These are phyloP conservation scores for Posidonia australis DNA, from an alignment of 106 monocot species.

Conservation along the genomic window DNA sequence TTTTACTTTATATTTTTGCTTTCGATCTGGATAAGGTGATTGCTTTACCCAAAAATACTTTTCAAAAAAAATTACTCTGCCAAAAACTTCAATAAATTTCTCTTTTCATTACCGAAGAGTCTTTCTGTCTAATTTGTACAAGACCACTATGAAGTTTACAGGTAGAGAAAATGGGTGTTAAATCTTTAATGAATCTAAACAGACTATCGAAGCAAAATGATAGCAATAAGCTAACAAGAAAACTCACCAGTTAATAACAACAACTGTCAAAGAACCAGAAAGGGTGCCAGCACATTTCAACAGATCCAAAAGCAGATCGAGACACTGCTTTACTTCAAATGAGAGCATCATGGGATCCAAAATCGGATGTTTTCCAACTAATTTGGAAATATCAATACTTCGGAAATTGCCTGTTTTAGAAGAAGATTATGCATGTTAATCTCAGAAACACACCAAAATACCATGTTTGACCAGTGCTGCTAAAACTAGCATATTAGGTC, in stretches of 20 bases:
- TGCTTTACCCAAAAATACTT: too few relatives aligned
- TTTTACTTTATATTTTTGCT: too few relatives aligned
- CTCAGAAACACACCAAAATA: neutral
- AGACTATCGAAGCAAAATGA: too few relatives aligned
- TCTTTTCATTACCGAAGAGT: too few relatives aligned
- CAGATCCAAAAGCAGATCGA: constrained; percentile 53
- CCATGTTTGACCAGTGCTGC: neutral
- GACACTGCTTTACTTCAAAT: constrained; percentile 42
- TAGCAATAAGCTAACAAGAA: neutral
- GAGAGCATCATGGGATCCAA: constrained; percentile 36
- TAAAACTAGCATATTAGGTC: neutral
- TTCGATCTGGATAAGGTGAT: too few relatives aligned
- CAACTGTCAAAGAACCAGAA: constrained; percentile 44
- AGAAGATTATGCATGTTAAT: neutral
- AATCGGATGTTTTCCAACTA: constrained; percentile 39
- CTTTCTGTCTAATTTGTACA: too few relatives aligned
- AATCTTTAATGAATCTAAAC: too few relatives aligned
- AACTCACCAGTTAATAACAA: constrained; percentile 57
- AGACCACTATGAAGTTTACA: too few relatives aligned
- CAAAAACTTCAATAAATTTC: too few relatives aligned
- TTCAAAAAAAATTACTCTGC: too few relatives aligned
- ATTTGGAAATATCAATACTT: constrained; percentile 38
- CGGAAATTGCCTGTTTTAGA: constrained; percentile 30
- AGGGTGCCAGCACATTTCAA: constrained; percentile 33
- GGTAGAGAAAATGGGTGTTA: too few relatives aligned